phyloP scores from a whole-genome alignment of 352 stramenopile species.

The Globisporangium spinosum region DNA sequence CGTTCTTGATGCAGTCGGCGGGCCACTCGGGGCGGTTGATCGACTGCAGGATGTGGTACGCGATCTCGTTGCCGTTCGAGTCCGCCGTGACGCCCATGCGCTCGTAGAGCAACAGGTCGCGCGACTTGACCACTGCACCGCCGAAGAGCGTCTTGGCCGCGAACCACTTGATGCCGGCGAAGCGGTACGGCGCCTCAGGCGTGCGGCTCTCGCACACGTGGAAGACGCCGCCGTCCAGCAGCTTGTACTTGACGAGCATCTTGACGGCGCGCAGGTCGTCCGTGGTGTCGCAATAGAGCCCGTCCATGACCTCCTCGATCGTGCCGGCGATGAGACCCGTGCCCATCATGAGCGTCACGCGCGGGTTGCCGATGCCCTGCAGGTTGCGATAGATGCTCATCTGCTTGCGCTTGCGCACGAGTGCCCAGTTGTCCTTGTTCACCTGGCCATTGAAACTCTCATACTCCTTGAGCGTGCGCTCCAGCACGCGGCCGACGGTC shows the following conservation, averaged over 20 bases:
- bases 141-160: slow-evolving; percentile 27
- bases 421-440: slow-evolving; percentile 14
- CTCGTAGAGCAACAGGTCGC: slow-evolving; percentile 31
- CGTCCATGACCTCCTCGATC: slow-evolving; percentile 36
- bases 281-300: slow-evolving; percentile 38
- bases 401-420: slow-evolving; percentile 16
- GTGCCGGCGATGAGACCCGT: slow-evolving; percentile 11
- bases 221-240: slow-evolving; percentile 34
- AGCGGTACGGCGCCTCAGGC: slow-evolving; percentile 30
- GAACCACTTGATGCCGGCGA: slow-evolving; percentile 46
- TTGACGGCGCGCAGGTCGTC: slow-evolving; percentile 31
- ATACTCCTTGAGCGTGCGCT: slow-evolving; percentile 19
- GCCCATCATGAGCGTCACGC: slow-evolving; percentile 17
- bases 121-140: slow-evolving; percentile 20
- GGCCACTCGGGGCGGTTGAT: slow-evolving; percentile 23
- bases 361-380: slow-evolving; percentile 11
- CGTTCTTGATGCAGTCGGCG: slow-evolving; percentile 22
- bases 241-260: slow-evolving; percentile 27
- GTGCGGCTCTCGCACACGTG: slow-evolving; percentile 30
- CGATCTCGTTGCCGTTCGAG: slow-evolving; percentile 15
- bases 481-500: slow-evolving; percentile 18
- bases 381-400: slow-evolving; percentile 21
- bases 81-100: slow-evolving; percentile 15
- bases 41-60: slow-evolving; percentile 24
- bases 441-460: slow-evolving; percentile 14